These are phyloP conservation scores for Aspergillus sp. DNA, from an alignment of 2,329 filamentous ascomycete species.

Conservation along the genomic window DNA sequence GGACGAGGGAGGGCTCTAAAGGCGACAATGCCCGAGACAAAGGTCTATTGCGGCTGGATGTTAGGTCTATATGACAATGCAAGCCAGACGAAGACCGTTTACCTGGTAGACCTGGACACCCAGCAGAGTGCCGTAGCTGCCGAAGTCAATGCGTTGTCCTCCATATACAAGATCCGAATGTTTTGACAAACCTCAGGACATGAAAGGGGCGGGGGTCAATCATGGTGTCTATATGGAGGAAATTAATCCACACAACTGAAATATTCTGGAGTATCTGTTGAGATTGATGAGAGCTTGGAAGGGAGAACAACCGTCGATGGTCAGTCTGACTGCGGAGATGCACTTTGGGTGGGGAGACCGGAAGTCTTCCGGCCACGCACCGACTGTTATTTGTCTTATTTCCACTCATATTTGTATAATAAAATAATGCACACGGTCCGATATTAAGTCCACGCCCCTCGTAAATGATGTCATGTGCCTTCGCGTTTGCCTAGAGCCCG, in stretches of 20 bases:
- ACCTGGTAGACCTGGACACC: slow-evolving; percentile 85
- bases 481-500: slow-evolving; percentile 28
- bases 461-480: slow-evolving; percentile 35
- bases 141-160: background rate
- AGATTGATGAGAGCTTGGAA: background rate
- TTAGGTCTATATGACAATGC: background rate
- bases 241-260: background rate
- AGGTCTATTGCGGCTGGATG: slow-evolving; percentile 53
- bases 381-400: background rate
- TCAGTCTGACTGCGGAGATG: background rate
- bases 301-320: slow-evolving; percentile 1
- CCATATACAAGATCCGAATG: background rate
- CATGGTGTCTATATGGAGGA: slow-evolving; percentile 12
- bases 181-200: slow-evolving; percentile 21
- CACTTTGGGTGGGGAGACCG: background rate
- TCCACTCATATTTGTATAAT: slow-evolving; percentile 2
- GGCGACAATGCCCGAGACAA: slow-evolving; percentile 67
- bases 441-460: slow-evolving; percentile 8
- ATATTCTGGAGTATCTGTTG: background rate
- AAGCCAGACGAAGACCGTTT: slow-evolving; percentile 15
- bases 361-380: background rate
- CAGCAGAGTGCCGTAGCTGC: slow-evolving; percentile 79
- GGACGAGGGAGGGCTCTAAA: slow-evolving; percentile 72
- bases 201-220: slow-evolving; percentile 31
- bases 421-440: background rate